phyloP scores from a whole-genome alignment of 2,329 filamentous ascomycete genomes.

The Coleophoma crateriformis region DNA sequence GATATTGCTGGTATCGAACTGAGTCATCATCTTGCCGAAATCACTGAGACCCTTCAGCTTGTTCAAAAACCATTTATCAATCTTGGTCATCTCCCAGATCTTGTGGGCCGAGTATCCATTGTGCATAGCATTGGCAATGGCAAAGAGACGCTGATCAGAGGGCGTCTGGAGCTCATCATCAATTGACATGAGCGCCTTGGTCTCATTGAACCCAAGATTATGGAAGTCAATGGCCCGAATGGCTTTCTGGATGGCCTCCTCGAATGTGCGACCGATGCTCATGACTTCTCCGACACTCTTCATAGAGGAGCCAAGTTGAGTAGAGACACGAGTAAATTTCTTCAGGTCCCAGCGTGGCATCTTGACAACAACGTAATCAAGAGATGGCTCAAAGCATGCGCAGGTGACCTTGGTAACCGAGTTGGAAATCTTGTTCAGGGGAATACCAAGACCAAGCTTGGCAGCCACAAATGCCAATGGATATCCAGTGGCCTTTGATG shows the following conservation, averaged over 20 bases:
- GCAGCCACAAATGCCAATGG: constrained; percentile 94
- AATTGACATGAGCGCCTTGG: constrained; percentile 87
- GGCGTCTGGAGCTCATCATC: constrained; percentile 95
- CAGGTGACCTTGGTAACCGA: constrained; percentile 93
- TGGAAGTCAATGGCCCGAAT: constrained; percentile 93
- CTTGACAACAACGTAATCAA: constrained; percentile 98
- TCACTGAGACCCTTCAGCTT: constrained; percentile 87
- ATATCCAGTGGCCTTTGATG: constrained; percentile 96
- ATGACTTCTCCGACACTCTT: constrained; percentile 99
- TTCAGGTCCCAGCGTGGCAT: constrained; percentile 98
- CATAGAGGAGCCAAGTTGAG: constrained; percentile 94
- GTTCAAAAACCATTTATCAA: constrained; percentile 96
- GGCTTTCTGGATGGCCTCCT: constrained; percentile 97
- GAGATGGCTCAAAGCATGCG: constrained; percentile 95
- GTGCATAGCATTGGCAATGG: constrained; percentile 96
- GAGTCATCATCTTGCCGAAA: constrained; percentile 75
- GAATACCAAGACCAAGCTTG: constrained; percentile 91
- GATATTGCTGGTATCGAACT: constrained; percentile 59
- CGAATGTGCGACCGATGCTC: constrained; percentile 94
- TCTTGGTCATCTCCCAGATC: constrained; percentile 97
- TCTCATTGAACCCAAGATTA: constrained; percentile 92
- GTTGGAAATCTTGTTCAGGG: constrained; percentile 94
- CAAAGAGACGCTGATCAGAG: constrained; percentile 94
- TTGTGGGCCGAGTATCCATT: constrained; percentile 90
- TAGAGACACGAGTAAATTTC: constrained; percentile 97